A percentile compares a stretch with the other conserved stretches of the same genome.
Conservation (phyloP, 306 rosid genomes). For the Vigna unguiculata region DNA sequence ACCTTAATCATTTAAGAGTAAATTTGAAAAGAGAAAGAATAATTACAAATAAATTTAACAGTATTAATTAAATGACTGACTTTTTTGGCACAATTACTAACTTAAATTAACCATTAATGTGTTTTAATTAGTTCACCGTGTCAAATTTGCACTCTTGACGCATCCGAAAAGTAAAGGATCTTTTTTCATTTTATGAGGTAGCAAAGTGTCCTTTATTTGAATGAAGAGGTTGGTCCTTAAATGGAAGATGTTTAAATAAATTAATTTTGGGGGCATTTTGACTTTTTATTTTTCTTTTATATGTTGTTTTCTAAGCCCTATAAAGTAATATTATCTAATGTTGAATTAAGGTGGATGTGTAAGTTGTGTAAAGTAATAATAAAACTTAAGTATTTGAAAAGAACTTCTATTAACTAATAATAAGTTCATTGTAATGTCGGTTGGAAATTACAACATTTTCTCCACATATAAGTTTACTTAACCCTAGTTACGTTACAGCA, state of each 20-base stretch:
- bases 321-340: neutral
- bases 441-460: neutral
- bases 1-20: too few species aligned
- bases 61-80: too few species aligned
- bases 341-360: neutral
- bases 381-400: neutral
- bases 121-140: neutral
- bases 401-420: neutral
- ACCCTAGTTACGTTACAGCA: neutral
- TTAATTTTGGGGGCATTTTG: neutral
- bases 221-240: neutral
- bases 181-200: neutral
- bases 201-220: neutral
- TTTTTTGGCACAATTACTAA: too few species aligned
- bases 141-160: slow-evolving; percentile 1
- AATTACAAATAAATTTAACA: too few species aligned
- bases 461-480: neutral
- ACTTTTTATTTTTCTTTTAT: neutral
- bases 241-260: neutral
- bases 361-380: neutral
- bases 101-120: too few species aligned
- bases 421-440: neutral
- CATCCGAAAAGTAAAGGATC: neutral
- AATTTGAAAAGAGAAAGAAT: too few species aligned
- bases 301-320: neutral